A percentile compares a stretch with the other conserved stretches of the same genome.
phyloP scores from a whole-genome alignment of 164 flowering plant genomes.

The Umbellularia californica region DNA sequence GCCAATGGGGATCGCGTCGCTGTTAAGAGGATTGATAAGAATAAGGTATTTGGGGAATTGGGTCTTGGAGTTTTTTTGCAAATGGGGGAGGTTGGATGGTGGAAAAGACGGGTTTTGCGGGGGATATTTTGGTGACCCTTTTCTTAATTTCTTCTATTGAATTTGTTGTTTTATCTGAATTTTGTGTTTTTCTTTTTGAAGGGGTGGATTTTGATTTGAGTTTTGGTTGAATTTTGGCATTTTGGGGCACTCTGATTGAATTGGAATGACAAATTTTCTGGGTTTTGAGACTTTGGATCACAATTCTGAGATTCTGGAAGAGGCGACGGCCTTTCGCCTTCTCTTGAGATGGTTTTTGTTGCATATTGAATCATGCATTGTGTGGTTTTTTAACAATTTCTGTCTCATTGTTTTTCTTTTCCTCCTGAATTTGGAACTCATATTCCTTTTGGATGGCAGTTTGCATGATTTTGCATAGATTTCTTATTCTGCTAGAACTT shows the following conservation, averaged over 20 bases:
- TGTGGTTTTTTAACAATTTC: no score
- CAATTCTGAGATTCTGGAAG: no score
- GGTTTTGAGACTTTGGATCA: no score
- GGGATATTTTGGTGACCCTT: not conserved
- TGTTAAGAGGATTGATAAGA: slow-evolving; percentile 89
- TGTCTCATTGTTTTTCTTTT: not conserved
- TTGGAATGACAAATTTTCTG: no score
- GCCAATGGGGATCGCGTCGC: slow-evolving; percentile 81
- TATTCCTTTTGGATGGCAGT: not conserved
- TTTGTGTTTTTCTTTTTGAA: not conserved
- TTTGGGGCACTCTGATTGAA: no score
- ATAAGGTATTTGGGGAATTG: slow-evolving; percentile 46
- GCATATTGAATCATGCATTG: no score
- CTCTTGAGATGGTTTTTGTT: no score
- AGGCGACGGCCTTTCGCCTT: no score
- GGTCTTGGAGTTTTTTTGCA: not conserved
- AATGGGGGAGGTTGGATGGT: no score
- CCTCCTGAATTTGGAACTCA: not conserved
- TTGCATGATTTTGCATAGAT: not conserved
- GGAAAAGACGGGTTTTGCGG: no score
- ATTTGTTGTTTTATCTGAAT: not conserved
- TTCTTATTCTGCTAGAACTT: not conserved
- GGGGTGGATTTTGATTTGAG: not conserved
- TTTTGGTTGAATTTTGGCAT: no score
- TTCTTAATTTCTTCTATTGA: not conserved